phyloP scores from a whole-genome alignment of 2,329 filamentous ascomycete genomes.

The Cladophialophora immunda region DNA sequence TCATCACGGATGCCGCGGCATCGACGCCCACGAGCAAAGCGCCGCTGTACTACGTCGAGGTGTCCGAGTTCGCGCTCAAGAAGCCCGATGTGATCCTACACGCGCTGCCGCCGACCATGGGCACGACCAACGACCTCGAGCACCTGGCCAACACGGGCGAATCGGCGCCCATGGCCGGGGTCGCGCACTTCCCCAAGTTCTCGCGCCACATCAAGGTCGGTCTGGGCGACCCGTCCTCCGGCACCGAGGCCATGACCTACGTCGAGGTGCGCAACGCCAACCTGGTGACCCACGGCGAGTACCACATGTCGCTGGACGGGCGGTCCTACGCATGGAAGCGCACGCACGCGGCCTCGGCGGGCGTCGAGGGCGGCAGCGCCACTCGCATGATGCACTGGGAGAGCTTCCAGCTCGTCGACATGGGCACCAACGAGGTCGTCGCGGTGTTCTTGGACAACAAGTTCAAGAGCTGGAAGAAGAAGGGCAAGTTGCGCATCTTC shows the following conservation, averaged over 20 bases:
- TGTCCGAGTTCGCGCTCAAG: slow-evolving; percentile 18
- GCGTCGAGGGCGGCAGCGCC: slow-evolving; percentile 12
- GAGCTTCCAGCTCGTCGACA: slow-evolving; percentile 49
- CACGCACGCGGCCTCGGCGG: slow-evolving; percentile 13
- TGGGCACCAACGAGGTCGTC: slow-evolving; percentile 42
- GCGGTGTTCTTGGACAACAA: slow-evolving; percentile 46
- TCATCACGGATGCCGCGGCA: slow-evolving; percentile 16
- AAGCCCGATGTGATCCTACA: slow-evolving; percentile 22
- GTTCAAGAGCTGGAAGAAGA: slow-evolving; percentile 43
- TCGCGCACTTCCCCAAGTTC: slow-evolving; percentile 19
- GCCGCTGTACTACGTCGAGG: slow-evolving; percentile 21
- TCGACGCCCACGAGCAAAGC: slow-evolving; percentile 12
- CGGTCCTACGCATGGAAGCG: slow-evolving; percentile 17
- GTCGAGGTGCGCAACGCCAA: slow-evolving; percentile 20
- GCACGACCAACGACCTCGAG: slow-evolving; percentile 9
- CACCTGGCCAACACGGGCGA: slow-evolving; percentile 13
- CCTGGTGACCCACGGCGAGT: slow-evolving; percentile 18
- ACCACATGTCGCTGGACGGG: slow-evolving; percentile 15
- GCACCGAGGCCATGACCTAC: neutral
- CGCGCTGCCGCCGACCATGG: neutral
- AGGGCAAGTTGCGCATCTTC: slow-evolving; percentile 43
- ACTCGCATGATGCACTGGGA: slow-evolving; percentile 4
- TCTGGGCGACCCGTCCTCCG: slow-evolving; percentile 9
- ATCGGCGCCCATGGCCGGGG: slow-evolving; percentile 9
- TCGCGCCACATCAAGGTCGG: slow-evolving; percentile 14